A percentile compares a stretch with the other conserved stretches of the same genome.
phyloP scores from a whole-genome alignment of 768 basidiomycete species.

The Leccinum barrowsii region DNA sequence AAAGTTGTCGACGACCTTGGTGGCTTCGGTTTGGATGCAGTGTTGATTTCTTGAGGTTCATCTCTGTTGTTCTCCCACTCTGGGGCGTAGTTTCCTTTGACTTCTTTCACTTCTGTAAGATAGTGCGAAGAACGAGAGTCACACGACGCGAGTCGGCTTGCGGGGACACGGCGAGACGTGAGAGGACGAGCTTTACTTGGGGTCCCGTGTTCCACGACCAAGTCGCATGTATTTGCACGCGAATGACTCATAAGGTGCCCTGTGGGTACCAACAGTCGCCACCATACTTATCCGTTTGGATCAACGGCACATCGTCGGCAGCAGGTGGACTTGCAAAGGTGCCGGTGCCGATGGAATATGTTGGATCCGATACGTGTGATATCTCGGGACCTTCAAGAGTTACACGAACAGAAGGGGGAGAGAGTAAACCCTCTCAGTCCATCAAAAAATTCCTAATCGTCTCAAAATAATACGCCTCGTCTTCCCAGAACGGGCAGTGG shows the following conservation, averaged over 20 bases:
- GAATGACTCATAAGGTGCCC: background rate
- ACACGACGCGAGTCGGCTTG: background rate
- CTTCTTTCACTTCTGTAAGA: background rate
- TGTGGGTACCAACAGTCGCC: background rate
- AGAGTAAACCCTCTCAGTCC: background rate
- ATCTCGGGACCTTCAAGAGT: background rate
- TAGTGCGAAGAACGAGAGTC: background rate
- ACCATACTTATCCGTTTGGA: background rate
- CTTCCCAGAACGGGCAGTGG: conserved; percentile 19
- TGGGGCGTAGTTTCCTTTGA: background rate
- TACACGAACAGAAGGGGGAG: background rate
- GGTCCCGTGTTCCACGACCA: background rate
- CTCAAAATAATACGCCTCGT: conserved; percentile 21
- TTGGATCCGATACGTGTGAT: background rate
- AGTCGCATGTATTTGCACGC: background rate
- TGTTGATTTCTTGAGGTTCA: background rate
- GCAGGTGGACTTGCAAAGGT: background rate
- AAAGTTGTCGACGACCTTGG: background rate
- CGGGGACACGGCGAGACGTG: background rate
- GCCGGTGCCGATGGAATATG: background rate
- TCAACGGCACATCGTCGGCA: background rate
- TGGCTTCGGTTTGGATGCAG: background rate
- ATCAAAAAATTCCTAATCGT: conserved; percentile 12
- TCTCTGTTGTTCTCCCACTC: background rate
- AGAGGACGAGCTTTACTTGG: background rate